Evolutionary conservation across 2,329 filamentous ascomycete genomes (phyloP), one percentile per base, ranked within the genome.

Genomic region (Colletotrichum shisoi): DNA sequence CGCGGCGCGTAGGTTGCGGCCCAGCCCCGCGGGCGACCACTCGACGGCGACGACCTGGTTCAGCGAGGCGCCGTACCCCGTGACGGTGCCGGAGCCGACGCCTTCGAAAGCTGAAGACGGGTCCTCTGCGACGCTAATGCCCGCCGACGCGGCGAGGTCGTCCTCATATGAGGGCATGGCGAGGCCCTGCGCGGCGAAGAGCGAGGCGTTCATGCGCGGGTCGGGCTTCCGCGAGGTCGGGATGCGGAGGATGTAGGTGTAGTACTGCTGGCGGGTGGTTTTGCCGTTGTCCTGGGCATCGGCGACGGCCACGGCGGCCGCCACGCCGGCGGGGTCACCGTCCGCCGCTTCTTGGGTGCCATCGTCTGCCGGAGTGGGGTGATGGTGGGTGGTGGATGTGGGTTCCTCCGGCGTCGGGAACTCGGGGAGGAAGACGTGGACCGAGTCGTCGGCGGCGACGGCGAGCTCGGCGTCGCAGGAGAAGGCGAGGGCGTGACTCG

Each of bases 11-110:
- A 80, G 73, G 71, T 87, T 86, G 46, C 80, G 79, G 1, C 86
- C 85, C n/a, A 88, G 74, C 1, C 83, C 84, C n/a, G 76, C 76
- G 0, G 85, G 85, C n/a, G 85, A 87, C 86, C 86, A 88, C 54
- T 80, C 82, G 21, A 87, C 70, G 9, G 78, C 75, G 15, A 87
- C 79, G 17, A 85, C 80, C 70, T 88, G 85, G 69, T 85, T 86
- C 71, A 88, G 78, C 3, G 83, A 82, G 53, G 79, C 79, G 4
- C 84, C 85, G 2, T 80, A 78, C 17, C 80, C 80, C 0, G 83
- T 83, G 44, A 86, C 79, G 2, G 78, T 70, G 3, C 81, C 81
- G 4, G 71, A 73, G 0, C 84, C 84, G 4, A 81, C 82, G 12
- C 83, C 84, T 13, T 68, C 65, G 15, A 65, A 68, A 2, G 62